Conservation (phyloP, 805 yeast species). For the Tetrapisispora fleetii region DNA sequence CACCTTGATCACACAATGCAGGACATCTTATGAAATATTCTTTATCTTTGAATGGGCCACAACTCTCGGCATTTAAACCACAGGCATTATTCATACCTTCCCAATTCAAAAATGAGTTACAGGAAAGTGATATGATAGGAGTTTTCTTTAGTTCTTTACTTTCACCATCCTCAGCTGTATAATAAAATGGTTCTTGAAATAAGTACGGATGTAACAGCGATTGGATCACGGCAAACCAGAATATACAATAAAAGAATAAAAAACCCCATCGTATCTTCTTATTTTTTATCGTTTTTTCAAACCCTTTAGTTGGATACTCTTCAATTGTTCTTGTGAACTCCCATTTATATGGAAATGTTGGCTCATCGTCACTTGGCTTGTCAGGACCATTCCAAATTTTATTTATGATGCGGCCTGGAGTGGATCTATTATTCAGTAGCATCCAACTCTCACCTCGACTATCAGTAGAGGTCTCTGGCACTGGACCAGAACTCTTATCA, state of each 20-base stretch:
- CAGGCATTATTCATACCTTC: conserved; percentile 65
- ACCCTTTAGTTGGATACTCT: conserved; percentile 31
- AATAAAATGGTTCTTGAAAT: conserved; percentile 32
- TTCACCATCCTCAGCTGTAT: conserved; percentile 12
- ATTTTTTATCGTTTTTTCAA: conserved; percentile 25
- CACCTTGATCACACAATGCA: conserved; percentile 71
- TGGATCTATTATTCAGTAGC: conserved; percentile 8
- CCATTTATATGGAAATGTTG: conserved; percentile 27
- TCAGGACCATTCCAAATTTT: conserved; percentile 50
- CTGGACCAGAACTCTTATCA: background rate
- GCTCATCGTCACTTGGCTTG: conserved; percentile 39
- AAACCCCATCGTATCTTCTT: conserved; percentile 23
- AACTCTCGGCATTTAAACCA: conserved; percentile 58
- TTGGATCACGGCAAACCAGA: conserved; percentile 39
- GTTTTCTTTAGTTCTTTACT: conserved; percentile 5
- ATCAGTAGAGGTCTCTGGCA: background rate
- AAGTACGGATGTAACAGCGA: conserved; percentile 38
- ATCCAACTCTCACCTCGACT: conserved; percentile 15
- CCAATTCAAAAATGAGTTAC: conserved; percentile 44
- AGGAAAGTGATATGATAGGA: conserved; percentile 33
- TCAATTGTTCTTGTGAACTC: conserved; percentile 29
- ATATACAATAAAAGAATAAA: conserved; percentile 32
- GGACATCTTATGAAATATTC: conserved; percentile 68
- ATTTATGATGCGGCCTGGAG: conserved; percentile 14
- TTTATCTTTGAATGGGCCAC: conserved; percentile 38